Conservation (phyloP, 2,329 filamentous ascomycete species). For the Aspergillus melleus region DNA sequence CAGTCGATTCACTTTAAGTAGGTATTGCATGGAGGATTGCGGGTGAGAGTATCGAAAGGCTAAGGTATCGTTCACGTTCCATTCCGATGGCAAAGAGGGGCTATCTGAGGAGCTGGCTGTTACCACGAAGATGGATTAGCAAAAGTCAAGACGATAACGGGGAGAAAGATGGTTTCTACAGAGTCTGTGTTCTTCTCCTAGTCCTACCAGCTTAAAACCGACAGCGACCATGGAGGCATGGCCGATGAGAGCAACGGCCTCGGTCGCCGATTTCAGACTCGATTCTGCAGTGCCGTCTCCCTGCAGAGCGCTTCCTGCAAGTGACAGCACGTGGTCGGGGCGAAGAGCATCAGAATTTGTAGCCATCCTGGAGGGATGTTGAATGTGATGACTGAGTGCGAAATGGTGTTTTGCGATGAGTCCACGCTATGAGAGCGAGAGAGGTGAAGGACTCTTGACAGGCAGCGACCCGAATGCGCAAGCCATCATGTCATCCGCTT, state of each 20-base stretch:
- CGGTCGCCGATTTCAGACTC: conserved; percentile 57
- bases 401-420: neutral
- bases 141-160: neutral
- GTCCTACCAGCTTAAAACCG: conserved; percentile 77
- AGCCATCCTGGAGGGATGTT: conserved; percentile 3
- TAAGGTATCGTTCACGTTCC: conserved; percentile 74
- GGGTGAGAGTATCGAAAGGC: conserved; percentile 84
- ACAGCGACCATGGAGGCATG: conserved; percentile 81
- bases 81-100: conserved; percentile 65
- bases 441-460: neutral
- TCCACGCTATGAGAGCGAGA: neutral
- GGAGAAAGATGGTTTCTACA: conserved; percentile 45
- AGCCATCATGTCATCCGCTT: too few species aligned
- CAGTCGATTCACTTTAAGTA: conserved; percentile 78
- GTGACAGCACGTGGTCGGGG: conserved; percentile 30
- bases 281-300: conserved; percentile 25
- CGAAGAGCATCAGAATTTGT: conserved; percentile 26
- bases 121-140: neutral
- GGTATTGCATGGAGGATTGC: conserved; percentile 80
- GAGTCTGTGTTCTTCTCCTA: conserved; percentile 77
- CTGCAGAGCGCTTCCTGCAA: conserved; percentile 34
- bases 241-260: conserved; percentile 78
- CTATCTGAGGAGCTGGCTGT: conserved; percentile 30
- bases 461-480: neutral
- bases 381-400: neutral